Percentiles rank a stretch among this genome's conserved stretches.
phyloP scores from a whole-genome alignment of 2,329 filamentous ascomycete genomes.

The Onygenales sp. region DNA sequence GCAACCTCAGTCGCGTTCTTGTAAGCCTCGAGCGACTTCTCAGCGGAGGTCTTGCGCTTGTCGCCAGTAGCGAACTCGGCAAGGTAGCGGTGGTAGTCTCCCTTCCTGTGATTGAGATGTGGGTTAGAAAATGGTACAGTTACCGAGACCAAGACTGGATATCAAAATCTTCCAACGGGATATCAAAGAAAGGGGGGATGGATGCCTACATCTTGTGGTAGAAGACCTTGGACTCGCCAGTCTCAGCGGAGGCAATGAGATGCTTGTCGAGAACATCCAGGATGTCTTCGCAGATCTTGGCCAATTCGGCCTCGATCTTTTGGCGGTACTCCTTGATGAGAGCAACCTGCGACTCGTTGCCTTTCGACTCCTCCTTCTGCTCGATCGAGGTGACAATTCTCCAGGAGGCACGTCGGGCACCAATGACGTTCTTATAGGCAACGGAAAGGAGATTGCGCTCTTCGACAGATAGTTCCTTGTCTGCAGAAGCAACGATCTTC shows the following conservation, averaged over 20 bases:
- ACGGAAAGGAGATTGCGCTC: constrained; percentile 96
- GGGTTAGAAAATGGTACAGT: constrained; percentile 9
- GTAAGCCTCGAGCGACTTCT: constrained; percentile 94
- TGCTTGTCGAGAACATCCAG: constrained; percentile 89
- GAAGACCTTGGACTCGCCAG: constrained; percentile 97
- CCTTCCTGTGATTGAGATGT: constrained; percentile 68
- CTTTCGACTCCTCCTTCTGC: constrained; percentile 99
- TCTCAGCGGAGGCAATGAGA: constrained; percentile 88
- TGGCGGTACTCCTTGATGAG: constrained; percentile 97
- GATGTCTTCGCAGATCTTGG: constrained; percentile 96
- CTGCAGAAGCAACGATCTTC: constrained; percentile 91
- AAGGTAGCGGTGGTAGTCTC: constrained; percentile 98
- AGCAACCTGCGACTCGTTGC: constrained; percentile 79
- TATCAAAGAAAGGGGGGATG: background rate
- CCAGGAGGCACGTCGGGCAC: constrained; percentile 93
- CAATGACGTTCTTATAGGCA: constrained; percentile 99
- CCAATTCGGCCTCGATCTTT: constrained; percentile 95
- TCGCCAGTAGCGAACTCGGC: constrained; percentile 93
- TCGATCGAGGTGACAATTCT: constrained; percentile 97
- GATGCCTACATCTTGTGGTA: constrained; percentile 92
- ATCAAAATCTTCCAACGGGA: background rate
- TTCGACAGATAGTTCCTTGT: constrained; percentile 76
- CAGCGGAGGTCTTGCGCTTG: constrained; percentile 88
- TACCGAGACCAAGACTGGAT: background rate
- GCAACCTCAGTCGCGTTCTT: constrained; percentile 88